Evolutionary conservation across 768 basidiomycete genomes (phyloP).

Genomic region (Auricularia sp.): DNA sequence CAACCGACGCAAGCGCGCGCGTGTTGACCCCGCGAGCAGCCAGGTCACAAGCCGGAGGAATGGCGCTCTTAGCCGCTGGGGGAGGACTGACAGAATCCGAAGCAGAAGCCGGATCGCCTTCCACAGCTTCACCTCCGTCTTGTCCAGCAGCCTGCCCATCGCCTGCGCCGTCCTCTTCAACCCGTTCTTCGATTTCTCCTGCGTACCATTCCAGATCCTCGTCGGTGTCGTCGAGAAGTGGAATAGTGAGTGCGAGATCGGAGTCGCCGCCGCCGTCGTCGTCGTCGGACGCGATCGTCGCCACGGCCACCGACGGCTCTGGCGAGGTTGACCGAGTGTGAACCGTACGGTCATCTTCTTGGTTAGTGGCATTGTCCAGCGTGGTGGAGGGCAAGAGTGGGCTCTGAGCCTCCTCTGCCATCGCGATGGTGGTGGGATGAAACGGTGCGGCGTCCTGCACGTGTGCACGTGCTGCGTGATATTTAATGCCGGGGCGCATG

Average conservation of each 20-base stretch:
- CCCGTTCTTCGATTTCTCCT: not conserved
- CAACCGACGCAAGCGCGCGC: conserved; percentile 11
- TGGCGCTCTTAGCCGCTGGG: not conserved
- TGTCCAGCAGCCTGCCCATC: not conserved
- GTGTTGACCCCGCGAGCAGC: not conserved
- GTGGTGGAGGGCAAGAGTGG: not conserved
- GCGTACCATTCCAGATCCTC: not conserved
- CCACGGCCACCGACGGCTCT: not conserved
- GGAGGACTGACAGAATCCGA: not conserved
- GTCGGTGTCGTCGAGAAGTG: not conserved
- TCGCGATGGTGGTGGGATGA: not conserved
- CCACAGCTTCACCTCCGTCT: not conserved
- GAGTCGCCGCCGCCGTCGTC: not conserved
- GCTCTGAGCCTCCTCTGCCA: not conserved
- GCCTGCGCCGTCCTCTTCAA: not conserved
- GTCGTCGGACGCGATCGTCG: not conserved
- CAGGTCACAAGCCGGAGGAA: not conserved
- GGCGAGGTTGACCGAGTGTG: not conserved
- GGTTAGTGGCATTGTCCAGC: not conserved
- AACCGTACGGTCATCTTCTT: not conserved
- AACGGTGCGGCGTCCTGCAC: not conserved
- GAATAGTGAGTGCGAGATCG: not conserved
- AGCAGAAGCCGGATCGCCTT: not conserved
- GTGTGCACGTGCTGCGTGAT: not conserved
- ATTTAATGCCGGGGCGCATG: too few species aligned